Base-by-base conservation (phyloP, 2,329 filamentous ascomycete genomes). In the Emmonsiellopsis sp. region DNA sequence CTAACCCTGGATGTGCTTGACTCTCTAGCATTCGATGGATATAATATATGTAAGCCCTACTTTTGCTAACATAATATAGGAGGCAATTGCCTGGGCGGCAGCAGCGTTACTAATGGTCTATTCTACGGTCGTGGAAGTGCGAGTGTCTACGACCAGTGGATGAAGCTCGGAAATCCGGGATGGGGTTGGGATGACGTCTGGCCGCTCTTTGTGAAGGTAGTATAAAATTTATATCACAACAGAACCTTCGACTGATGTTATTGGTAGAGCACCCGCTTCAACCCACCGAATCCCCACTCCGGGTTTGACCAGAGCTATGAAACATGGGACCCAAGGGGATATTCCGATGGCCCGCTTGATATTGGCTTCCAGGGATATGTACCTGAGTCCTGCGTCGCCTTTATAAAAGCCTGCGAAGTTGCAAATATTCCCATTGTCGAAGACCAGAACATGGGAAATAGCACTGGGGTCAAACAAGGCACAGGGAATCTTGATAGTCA, bases 381-480 rank as follows among this genome's bases (percentile, higher is more conserved):
- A 6, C 61, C 64, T 0, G 54, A 60, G 3, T 65, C 63, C 4
- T 61, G 59, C 2, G 56, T 63, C 17, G 63, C 57, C 0, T 68
- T 68, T 21, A 60, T 68, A 11, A 34, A 57, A 21, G 65, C 64
- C 37, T 60, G 57, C 31, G 63, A 67, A 50, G 60, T 63, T 11
- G 56, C 60, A 5, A 56, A 61, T 13, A 63, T 67, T n/a, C 62
- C 65, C 1, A 62, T 67, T n/a, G 63, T 68, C 9, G 52, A 66
- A 8, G 65, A 68, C 14, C 56, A 67, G 7, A 68, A 68, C 53
- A 57, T 53, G 13, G 66, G 66, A 42, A 55, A 63, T 34, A 58
- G 59, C 13, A 58, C 59, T 10, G 66, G 65, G 31, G 59, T 65
- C 34, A 68, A 69, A 56, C 65, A 66, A 39, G 66, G 62, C 36